Percentiles rank a stretch among this genome's conserved stretches.
These are phyloP conservation scores for Ogataea methanolica DNA, from an alignment of 805 yeast genomes.

Conservation along the genomic window DNA sequence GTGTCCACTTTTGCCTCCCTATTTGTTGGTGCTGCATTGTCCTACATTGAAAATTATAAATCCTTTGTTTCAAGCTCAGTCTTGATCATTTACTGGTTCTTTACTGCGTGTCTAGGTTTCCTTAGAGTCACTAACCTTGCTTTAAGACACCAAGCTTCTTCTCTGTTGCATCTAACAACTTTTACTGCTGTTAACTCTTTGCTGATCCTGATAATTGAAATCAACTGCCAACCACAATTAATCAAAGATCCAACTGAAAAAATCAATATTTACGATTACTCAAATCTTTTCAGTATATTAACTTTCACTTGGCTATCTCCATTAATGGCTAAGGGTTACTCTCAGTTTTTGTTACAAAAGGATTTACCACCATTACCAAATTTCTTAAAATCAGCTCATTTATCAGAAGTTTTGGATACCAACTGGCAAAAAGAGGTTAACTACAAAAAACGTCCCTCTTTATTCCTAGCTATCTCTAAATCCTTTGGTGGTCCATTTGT, in stretches of 20 bases:
- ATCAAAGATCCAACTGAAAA: constrained; percentile 31
- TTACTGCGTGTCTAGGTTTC: constrained; percentile 43
- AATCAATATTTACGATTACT: constrained; percentile 39
- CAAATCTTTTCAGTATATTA: constrained; percentile 48
- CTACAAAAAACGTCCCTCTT: constrained; percentile 27
- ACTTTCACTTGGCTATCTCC: constrained; percentile 60
- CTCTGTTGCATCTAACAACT: constrained; percentile 25
- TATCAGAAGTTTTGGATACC: constrained; percentile 45
- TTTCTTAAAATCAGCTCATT: constrained; percentile 50
- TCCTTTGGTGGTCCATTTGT: constrained; percentile 74
- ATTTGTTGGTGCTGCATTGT: constrained; percentile 49
- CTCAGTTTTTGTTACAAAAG: constrained; percentile 37
- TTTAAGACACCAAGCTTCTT: constrained; percentile 32
- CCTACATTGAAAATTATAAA: constrained; percentile 70
- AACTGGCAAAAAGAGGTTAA: constrained; percentile 57
- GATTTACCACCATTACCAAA: constrained; percentile 82
- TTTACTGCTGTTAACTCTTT: constrained; percentile 33
- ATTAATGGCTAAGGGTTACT: constrained; percentile 49
- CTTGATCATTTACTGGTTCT: constrained; percentile 72
- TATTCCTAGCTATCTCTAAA: constrained; percentile 45
- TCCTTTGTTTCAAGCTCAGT: constrained; percentile 61
- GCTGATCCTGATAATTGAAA: constrained; percentile 42
- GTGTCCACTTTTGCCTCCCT: constrained; percentile 38
- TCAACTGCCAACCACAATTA: constrained; percentile 32
- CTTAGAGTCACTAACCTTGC: constrained; percentile 39